These are phyloP conservation scores for Penicillium crystallinum DNA, from an alignment of 495 filamentous ascomycete species.

Conservation along the genomic window DNA sequence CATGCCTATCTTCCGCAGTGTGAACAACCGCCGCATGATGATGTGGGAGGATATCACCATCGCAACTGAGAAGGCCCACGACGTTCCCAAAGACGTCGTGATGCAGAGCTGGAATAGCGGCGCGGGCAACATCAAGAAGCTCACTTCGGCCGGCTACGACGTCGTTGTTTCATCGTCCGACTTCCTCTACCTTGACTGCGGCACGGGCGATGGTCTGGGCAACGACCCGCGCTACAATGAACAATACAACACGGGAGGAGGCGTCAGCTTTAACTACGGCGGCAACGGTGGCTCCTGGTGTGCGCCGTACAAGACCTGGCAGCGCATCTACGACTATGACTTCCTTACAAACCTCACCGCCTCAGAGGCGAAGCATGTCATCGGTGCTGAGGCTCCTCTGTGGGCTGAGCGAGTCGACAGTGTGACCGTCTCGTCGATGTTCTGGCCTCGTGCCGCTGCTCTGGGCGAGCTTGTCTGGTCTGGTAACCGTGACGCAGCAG, in stretches of 20 bases:
- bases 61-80: slow-evolving; percentile 35
- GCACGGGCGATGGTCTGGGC: slow-evolving; percentile 47
- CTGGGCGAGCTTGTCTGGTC: slow-evolving; percentile 52
- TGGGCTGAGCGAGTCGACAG: slow-evolving; percentile 55
- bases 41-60: slow-evolving; percentile 55
- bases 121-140: slow-evolving; percentile 45
- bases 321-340: slow-evolving; percentile 57
- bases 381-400: slow-evolving; percentile 47
- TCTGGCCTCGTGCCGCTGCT: slow-evolving; percentile 54
- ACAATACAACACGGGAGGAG: slow-evolving; percentile 39
- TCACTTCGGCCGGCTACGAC: slow-evolving; percentile 48
- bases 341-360: slow-evolving; percentile 47
- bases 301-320: slow-evolving; percentile 56
- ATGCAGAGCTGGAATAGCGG: slow-evolving; percentile 55
- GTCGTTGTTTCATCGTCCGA: slow-evolving; percentile 50
- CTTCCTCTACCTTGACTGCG: slow-evolving; percentile 55
- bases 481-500: slow-evolving; percentile 44
- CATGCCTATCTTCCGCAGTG: slow-evolving; percentile 46
- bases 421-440: slow-evolving; percentile 39
- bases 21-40: slow-evolving; percentile 40
- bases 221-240: slow-evolving; percentile 53
- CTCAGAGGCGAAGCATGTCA: slow-evolving; percentile 39
- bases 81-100: slow-evolving; percentile 48
- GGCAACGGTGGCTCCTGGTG: slow-evolving; percentile 54
- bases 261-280: slow-evolving; percentile 49